Percentiles rank a stretch among this genome's conserved stretches.
Conservation (phyloP, 192 early-diverging fungal species). For the Backusella liffmaniae region DNA sequence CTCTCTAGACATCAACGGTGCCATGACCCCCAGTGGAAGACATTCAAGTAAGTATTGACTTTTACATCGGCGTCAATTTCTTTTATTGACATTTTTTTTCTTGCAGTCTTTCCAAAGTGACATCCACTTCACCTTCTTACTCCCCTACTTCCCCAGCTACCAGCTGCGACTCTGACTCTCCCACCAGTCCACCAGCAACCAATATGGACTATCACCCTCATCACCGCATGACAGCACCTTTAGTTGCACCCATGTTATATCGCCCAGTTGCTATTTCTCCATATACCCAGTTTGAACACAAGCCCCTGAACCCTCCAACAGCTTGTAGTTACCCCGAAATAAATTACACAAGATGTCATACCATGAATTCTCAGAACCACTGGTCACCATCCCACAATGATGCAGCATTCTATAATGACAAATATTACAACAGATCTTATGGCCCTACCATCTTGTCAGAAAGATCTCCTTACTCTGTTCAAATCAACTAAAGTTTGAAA, state of each 20-base stretch:
- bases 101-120: constrained; percentile 9
- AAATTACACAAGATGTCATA: constrained; percentile 5
- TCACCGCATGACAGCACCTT: constrained; percentile 21
- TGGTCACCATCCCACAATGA: constrained; percentile 19
- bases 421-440: constrained; percentile 26
- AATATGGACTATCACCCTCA: constrained; percentile 13
- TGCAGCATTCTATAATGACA: constrained; percentile 23
- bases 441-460: constrained; percentile 24
- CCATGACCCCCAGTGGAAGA: constrained; percentile 49
- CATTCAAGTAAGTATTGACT: constrained; percentile 35
- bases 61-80: background rate
- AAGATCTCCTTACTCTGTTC: constrained; percentile 16
- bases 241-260: constrained; percentile 34
- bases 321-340: background rate
- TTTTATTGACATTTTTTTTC: background rate
- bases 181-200: constrained; percentile 26
- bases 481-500: constrained; percentile 17
- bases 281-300: constrained; percentile 32
- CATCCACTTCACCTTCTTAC: background rate
- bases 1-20: constrained; percentile 60
- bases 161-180: constrained; percentile 37
- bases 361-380: background rate
- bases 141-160: constrained; percentile 26
- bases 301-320: constrained; percentile 9
- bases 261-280: constrained; percentile 33